phyloP scores from a whole-genome alignment of 305 asterid species.

The Solanum hybrid region DNA sequence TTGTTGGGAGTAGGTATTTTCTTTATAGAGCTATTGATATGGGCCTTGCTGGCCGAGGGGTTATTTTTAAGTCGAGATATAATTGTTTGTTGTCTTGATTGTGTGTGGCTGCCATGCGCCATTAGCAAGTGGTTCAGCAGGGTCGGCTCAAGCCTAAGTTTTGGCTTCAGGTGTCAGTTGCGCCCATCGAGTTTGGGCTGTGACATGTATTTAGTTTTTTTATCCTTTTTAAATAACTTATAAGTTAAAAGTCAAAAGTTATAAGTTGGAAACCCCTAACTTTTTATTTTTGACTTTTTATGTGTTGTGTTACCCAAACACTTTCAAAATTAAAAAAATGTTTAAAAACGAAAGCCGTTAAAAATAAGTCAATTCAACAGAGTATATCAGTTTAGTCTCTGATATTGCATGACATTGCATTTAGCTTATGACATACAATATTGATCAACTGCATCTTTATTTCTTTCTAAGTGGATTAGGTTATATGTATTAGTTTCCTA shows the following conservation, averaged over 20 bases:
- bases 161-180: not conserved
- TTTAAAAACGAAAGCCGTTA: not conserved
- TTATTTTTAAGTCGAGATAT: not conserved
- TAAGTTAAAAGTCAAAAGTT: not conserved
- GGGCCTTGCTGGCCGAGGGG: not conserved
- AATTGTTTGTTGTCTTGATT: not conserved
- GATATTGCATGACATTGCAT: not conserved
- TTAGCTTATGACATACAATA: not conserved
- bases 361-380: not conserved
- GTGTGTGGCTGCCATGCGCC: not conserved
- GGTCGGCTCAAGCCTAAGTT: not conserved
- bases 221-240: not conserved
- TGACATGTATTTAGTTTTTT: not conserved
- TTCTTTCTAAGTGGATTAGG: not conserved
- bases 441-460: not conserved
- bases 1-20: not conserved
- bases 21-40: not conserved
- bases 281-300: not conserved
- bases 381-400: not conserved
- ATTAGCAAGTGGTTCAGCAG: not conserved
- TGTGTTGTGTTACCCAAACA: not conserved
- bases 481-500: not conserved
- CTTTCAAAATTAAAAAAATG: too few relatives aligned
- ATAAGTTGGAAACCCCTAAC: too few relatives aligned
- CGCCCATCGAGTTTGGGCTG: not conserved